Conservation (phyloP, 306 rosid species). For the Hylodesmum podocarpum region DNA sequence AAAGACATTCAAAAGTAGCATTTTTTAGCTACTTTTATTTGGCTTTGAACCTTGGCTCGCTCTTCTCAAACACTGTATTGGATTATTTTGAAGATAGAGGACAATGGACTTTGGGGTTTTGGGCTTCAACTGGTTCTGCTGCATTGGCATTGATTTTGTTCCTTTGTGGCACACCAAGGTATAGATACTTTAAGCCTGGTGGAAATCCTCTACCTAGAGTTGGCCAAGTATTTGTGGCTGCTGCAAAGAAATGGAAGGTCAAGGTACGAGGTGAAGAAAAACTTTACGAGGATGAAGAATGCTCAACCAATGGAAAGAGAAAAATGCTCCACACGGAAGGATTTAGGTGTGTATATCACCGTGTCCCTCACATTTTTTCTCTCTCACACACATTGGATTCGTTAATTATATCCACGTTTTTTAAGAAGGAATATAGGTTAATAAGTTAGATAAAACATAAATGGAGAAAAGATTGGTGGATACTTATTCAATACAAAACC, state of each 20-base stretch:
- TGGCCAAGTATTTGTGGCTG: neutral
- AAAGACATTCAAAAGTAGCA: neutral
- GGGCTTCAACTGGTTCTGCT: neutral
- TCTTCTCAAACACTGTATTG: neutral
- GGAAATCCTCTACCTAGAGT: neutral
- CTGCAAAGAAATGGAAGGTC: neutral
- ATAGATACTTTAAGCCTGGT: neutral
- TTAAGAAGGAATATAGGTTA: neutral
- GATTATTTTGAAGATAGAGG: neutral
- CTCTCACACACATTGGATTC: neutral
- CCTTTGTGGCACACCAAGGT: constrained; percentile 2
- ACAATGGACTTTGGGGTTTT: neutral
- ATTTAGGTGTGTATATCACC: neutral
- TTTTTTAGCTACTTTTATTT: neutral
- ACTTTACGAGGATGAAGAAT: neutral
- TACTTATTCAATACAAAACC: too few relatives aligned
- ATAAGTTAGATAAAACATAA: neutral
- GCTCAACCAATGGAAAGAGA: neutral
- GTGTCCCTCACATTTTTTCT: too few relatives aligned
- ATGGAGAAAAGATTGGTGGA: too few relatives aligned
- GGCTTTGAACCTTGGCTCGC: neutral
- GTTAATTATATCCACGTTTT: neutral
- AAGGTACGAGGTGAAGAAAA: neutral
- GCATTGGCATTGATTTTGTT: neutral
- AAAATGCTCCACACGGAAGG: neutral